Evolutionary conservation across 768 basidiomycete species (phyloP).

Genomic region (Panaeolus cyanescens): DNA sequence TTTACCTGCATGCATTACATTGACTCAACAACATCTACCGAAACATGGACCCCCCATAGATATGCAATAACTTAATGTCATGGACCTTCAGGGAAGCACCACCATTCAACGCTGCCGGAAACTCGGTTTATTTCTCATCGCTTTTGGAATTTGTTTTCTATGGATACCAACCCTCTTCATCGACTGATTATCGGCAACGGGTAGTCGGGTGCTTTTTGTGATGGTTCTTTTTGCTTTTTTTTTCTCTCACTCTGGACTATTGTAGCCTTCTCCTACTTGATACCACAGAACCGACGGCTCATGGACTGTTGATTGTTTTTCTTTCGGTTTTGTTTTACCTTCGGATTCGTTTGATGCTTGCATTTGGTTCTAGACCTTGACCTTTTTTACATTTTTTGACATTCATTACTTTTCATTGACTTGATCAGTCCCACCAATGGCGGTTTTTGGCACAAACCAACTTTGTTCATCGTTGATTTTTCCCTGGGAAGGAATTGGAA

Average conservation of each 20-base stretch:
- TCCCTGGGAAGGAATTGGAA: neutral
- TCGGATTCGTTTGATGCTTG: neutral
- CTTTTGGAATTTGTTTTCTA: neutral
- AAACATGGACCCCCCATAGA: neutral
- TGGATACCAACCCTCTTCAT: neutral
- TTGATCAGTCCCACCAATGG: conserved; percentile 1
- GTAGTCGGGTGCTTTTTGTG: neutral
- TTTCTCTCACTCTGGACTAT: neutral
- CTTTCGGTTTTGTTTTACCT: neutral
- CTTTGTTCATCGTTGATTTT: neutral
- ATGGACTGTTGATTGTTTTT: neutral
- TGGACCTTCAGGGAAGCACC: neutral
- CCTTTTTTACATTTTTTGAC: neutral
- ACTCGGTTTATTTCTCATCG: neutral
- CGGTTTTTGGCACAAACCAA: conserved; percentile 4
- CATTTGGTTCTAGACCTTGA: neutral
- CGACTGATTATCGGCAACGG: neutral
- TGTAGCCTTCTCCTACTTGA: neutral
- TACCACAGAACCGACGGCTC: neutral
- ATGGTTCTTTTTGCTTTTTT: neutral
- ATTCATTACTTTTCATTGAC: neutral
- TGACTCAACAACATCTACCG: neutral
- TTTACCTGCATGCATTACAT: neutral
- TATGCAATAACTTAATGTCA: conserved; percentile 2
- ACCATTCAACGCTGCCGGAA: neutral